Evolutionary conservation across 225 moss, liverwort and hornwort species (phyloP).

Genomic region (Rhytidiadelphus loreus): DNA sequence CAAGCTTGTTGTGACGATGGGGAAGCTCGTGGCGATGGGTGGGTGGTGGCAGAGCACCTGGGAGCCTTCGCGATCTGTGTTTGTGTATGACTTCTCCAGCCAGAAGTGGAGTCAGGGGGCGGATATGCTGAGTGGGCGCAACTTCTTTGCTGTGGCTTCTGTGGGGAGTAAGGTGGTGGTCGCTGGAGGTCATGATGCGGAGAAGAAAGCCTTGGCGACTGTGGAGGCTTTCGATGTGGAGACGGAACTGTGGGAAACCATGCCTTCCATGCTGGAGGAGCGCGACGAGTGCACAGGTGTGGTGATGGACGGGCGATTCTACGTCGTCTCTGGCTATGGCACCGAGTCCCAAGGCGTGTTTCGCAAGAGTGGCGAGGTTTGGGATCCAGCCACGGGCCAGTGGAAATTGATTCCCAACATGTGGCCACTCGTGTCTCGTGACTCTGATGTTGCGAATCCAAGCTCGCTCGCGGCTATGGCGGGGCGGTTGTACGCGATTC

Average conservation of each 20-base stretch:
- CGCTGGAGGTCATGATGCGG: constrained; percentile 77
- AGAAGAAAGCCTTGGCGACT: constrained; percentile 65
- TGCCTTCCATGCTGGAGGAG: constrained; percentile 53
- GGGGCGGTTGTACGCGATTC: constrained; percentile 12
- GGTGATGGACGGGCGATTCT: constrained; percentile 44
- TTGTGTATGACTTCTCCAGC: constrained; percentile 52
- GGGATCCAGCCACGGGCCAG: constrained; percentile 11
- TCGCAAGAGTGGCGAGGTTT: constrained; percentile 50
- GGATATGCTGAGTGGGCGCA: constrained; percentile 55
- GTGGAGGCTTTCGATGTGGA: constrained; percentile 57
- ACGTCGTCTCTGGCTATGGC: constrained; percentile 62
- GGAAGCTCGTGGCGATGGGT: constrained; percentile 58
- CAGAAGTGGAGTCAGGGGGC: constrained; percentile 55
- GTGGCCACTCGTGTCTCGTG: constrained; percentile 40
- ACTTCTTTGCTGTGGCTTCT: constrained; percentile 67
- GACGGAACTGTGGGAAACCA: constrained; percentile 40
- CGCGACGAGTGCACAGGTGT: constrained; percentile 80
- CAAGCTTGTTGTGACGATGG: constrained; percentile 33
- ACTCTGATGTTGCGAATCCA: constrained; percentile 30
- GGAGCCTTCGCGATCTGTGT: constrained; percentile 61
- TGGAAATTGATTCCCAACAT: constrained; percentile 58
- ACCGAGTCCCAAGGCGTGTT: constrained; percentile 69
- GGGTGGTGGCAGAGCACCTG: constrained; percentile 79
- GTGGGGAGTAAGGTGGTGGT: constrained; percentile 32
- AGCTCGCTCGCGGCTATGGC: constrained; percentile 19